phyloP scores from a whole-genome alignment of 2,329 filamentous ascomycete species.

The Paecilomyces formosus region DNA sequence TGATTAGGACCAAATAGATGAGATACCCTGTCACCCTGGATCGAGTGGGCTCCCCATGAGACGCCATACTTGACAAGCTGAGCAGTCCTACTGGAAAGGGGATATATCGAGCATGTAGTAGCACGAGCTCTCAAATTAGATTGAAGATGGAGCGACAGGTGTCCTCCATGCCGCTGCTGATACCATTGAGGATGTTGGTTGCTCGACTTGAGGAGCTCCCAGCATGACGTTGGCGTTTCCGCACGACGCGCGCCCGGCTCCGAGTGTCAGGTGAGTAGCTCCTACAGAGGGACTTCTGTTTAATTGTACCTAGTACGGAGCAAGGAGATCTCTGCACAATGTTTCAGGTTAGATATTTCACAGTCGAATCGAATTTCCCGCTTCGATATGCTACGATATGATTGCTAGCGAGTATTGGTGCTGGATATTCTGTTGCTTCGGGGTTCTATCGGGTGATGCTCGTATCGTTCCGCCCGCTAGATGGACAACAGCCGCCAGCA shows the following conservation, averaged over 20 bases:
- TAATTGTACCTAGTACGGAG: too few species aligned
- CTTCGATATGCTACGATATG: neutral
- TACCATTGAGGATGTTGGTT: neutral
- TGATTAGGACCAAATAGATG: slow-evolving; percentile 64
- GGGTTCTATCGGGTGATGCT: neutral
- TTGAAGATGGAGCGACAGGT: neutral
- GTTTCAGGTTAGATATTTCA: too few species aligned
- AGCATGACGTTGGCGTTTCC: neutral
- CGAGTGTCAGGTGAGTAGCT: neutral
- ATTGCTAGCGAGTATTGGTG: neutral
- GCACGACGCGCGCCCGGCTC: neutral
- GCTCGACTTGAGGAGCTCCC: neutral
- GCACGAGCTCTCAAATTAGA: neutral
- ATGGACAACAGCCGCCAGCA: neutral
- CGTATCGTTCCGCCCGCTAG: neutral
- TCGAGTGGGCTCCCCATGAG: slow-evolving; percentile 8
- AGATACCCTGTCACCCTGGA: slow-evolving; percentile 63
- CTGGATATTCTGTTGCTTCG: neutral
- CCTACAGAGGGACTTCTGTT: too few species aligned
- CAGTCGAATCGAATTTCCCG: too few species aligned
- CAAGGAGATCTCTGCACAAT: too few species aligned
- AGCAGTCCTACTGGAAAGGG: neutral
- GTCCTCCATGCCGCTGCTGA: neutral
- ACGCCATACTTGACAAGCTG: slow-evolving; percentile 12
- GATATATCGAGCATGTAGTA: neutral